Conservation (phyloP, 257 asterid species). For the Thymus quinquecostatus region DNA sequence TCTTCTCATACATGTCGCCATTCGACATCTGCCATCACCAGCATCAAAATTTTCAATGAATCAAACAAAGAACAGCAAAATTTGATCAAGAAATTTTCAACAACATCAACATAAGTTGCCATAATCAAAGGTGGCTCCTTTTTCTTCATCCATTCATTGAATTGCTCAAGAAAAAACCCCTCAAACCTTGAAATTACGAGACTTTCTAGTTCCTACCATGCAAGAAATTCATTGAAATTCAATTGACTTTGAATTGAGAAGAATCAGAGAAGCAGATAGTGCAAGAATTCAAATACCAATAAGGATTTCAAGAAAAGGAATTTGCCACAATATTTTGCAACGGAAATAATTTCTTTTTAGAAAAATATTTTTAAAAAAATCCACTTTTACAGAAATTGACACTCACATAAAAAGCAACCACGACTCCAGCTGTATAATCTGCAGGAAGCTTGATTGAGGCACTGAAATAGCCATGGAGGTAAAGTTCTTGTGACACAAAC, state of each 20-base stretch:
- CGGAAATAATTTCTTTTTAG: background rate
- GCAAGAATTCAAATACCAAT: background rate
- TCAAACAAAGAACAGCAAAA: constrained; percentile 18
- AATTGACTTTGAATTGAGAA: background rate
- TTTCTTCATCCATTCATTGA: background rate
- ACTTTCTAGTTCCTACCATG: constrained; percentile 20
- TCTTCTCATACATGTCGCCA: constrained; percentile 69
- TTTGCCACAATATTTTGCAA: background rate
- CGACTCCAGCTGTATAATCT: constrained; percentile 94
- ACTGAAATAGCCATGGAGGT: constrained; percentile 82
- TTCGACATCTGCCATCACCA: constrained; percentile 73
- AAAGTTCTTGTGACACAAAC: constrained; percentile 86
- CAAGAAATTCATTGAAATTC: background rate
- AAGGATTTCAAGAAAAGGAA: background rate
- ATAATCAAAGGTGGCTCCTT: background rate
- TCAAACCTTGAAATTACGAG: background rate
- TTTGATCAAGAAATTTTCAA: constrained; percentile 6
- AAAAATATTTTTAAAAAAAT: background rate
- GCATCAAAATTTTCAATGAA: constrained; percentile 18
- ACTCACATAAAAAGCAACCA: constrained; percentile 95
- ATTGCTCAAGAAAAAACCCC: background rate
- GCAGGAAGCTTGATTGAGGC: constrained; percentile 91
- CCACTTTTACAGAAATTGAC: background rate
- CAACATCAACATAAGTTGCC: constrained; percentile 12
- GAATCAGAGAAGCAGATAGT: constrained; percentile 6